Conservation (phyloP, 257 asterid genomes). For the Linderniella brevidens region DNA sequence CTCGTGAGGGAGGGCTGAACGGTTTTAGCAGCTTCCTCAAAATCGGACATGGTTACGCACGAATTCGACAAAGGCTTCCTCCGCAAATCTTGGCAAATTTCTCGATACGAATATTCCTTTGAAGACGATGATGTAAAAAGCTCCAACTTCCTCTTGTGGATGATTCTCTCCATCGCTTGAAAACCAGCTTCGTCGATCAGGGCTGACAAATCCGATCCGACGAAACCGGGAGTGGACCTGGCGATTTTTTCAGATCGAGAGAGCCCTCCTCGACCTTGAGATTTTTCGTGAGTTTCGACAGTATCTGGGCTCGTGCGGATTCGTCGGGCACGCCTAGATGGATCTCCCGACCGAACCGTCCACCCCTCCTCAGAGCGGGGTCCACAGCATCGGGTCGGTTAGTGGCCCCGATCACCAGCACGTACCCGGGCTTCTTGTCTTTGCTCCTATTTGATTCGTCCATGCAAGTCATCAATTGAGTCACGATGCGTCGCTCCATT, state of each 20-base stretch:
- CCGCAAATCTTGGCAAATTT: slow-evolving; percentile 43
- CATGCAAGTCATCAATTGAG: slow-evolving; percentile 85
- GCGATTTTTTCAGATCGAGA: slow-evolving; percentile 70
- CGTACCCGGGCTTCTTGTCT: slow-evolving; percentile 32
- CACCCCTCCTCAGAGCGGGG: slow-evolving; percentile 85
- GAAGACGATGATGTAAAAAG: slow-evolving; percentile 16
- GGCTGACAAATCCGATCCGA: slow-evolving; percentile 82
- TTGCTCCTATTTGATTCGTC: slow-evolving; percentile 42
- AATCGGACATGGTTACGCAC: slow-evolving; percentile 60
- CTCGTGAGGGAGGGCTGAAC: slow-evolving; percentile 78
- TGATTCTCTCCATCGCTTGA: slow-evolving; percentile 71
- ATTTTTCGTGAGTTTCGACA: slow-evolving; percentile 36
- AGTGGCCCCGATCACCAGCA: slow-evolving; percentile 84
- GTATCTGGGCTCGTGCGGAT: slow-evolving; percentile 51
- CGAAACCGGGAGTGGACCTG: slow-evolving; percentile 73
- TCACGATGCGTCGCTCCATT: slow-evolving; percentile 79
- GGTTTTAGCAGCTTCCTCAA: slow-evolving; percentile 74
- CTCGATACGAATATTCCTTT: slow-evolving; percentile 9
- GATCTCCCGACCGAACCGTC: slow-evolving; percentile 82
- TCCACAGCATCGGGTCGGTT: slow-evolving; percentile 85
- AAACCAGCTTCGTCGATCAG: slow-evolving; percentile 65
- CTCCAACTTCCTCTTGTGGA: slow-evolving; percentile 29
- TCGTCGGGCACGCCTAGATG: slow-evolving; percentile 70
- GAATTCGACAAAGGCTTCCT: slow-evolving; percentile 41
- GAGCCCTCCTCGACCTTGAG: slow-evolving; percentile 74